Base-by-base conservation (phyloP, 164 flowering plant genomes). In the Aristolochia fimbriata region DNA sequence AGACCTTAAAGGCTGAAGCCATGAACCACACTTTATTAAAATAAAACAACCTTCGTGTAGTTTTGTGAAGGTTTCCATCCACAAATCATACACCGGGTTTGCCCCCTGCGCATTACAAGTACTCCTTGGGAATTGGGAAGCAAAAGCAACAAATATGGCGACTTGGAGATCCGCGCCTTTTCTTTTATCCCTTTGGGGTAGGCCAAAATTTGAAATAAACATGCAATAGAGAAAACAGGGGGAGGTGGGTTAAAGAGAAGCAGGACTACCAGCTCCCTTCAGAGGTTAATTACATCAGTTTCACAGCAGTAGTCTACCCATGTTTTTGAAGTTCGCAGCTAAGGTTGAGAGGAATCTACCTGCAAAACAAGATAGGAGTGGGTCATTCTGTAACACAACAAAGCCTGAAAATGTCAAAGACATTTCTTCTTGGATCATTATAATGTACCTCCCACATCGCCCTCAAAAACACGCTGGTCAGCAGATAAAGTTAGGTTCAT, bases 401-500 rank as follows among this genome's bases (percentile, higher is more conserved):
- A 52, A 53, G 16, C 20, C 31, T 15, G 23, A 46, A 58, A 45
- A 17, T 16, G 30, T 13, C n/a, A 24, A 11, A 16, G 10, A 22
- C 6, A 6, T 57, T 21, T n/a, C 20, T 9, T 22, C 4, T 37
- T 37, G 43, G 43, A 6, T 37, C 43, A 10, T 6, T 47, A 4
- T 16, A 20, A 27, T 72, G 27, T 75, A 90, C 99, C 84, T 83
- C 83, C 97, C 61, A 91, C 91, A 83, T 81, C 76, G 60, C 93
- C 88, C 70, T 94, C 91, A 73, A 82, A 85, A 55, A 91, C 96
- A 21, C 97, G 96, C 69, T 88, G 86, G 73, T 94, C 97, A 47
- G 97, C 97, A 10, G 99, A 94, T 66, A 94, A 68, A 22, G 95
- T 86, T 47, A 94, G 52, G 70, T 59, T 80, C 93, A 91, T 88